phyloP scores from a whole-genome alignment of 306 rosid species.

The Ormosia semicastrata region DNA sequence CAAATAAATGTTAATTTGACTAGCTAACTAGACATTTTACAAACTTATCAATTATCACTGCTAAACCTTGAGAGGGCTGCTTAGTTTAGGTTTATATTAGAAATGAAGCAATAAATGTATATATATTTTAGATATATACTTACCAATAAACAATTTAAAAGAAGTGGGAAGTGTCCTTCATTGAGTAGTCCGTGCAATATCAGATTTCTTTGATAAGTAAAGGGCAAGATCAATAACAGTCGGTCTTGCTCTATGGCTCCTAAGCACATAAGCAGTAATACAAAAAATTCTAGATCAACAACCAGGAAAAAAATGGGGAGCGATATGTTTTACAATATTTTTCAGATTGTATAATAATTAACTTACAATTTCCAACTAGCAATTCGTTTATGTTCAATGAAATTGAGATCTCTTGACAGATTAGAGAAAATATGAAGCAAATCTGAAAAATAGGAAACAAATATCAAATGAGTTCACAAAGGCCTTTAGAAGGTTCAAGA shows the following conservation, averaged over 20 bases:
- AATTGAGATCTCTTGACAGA: constrained; percentile 75
- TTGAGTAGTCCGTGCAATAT: constrained; percentile 75
- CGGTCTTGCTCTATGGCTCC: constrained; percentile 89
- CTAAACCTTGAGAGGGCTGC: neutral
- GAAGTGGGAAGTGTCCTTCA: constrained; percentile 77
- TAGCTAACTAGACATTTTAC: constrained; percentile 5
- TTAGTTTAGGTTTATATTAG: neutral
- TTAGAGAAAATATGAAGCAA: constrained; percentile 84
- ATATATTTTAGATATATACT: too few relatives aligned
- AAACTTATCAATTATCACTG: neutral
- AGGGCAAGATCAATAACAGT: constrained; percentile 62
- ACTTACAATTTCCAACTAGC: constrained; percentile 93
- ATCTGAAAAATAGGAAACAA: constrained; percentile 54
- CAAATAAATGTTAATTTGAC: neutral
- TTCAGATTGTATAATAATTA: neutral
- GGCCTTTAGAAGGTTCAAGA: neutral
- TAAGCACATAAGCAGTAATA: constrained; percentile 33
- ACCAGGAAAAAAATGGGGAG: neutral
- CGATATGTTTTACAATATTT: neutral
- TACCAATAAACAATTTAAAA: constrained; percentile 53
- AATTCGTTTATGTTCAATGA: constrained; percentile 74
- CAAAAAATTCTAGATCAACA: neutral
- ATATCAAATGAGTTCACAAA: constrained; percentile 24
- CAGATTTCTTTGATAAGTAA: constrained; percentile 66
- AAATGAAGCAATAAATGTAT: too few relatives aligned